These are phyloP conservation scores for Colletotrichum lupini DNA, from an alignment of 2,329 filamentous ascomycete species.

Conservation along the genomic window DNA sequence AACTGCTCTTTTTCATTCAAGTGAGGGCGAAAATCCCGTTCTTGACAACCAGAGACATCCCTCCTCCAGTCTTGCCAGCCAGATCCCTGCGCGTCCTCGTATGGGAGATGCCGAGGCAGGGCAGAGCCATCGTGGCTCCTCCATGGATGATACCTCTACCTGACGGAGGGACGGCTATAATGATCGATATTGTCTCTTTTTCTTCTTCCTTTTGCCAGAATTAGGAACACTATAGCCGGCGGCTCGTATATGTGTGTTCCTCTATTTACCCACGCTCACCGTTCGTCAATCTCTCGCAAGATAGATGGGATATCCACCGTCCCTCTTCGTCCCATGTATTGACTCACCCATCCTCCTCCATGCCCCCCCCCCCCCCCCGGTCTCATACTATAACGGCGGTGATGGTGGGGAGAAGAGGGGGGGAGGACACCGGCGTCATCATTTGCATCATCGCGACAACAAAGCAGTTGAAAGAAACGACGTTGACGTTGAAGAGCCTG, in stretches of 20 bases:
- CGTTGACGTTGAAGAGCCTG: neutral
- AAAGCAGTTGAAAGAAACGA: neutral
- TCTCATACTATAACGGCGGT: neutral
- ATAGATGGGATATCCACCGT: conserved; percentile 11
- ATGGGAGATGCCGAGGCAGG: conserved; percentile 29
- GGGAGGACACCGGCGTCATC: conserved; percentile 17
- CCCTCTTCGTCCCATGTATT: conserved; percentile 28
- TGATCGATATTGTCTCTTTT: conserved; percentile 13
- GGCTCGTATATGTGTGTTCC: conserved; percentile 1
- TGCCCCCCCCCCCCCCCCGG: neutral
- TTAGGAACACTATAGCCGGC: conserved; percentile 13
- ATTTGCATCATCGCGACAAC: conserved; percentile 4
- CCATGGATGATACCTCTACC: conserved; percentile 27
- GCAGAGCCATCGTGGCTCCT: conserved; percentile 2
- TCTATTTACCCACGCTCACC: neutral
- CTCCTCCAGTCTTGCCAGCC: neutral
- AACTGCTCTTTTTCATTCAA: conserved; percentile 1
- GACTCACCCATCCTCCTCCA: neutral
- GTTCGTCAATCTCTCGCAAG: conserved; percentile 13
- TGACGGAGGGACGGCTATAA: conserved; percentile 13
- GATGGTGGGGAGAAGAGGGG: neutral
- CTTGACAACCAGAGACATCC: conserved; percentile 23
- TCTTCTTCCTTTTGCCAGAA: conserved; percentile 1
- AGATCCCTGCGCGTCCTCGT: conserved; percentile 5
- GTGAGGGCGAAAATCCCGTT: neutral